Evolutionary conservation across 2,329 filamentous ascomycete species (phyloP).

Genomic region (Cyclaneusma minus): DNA sequence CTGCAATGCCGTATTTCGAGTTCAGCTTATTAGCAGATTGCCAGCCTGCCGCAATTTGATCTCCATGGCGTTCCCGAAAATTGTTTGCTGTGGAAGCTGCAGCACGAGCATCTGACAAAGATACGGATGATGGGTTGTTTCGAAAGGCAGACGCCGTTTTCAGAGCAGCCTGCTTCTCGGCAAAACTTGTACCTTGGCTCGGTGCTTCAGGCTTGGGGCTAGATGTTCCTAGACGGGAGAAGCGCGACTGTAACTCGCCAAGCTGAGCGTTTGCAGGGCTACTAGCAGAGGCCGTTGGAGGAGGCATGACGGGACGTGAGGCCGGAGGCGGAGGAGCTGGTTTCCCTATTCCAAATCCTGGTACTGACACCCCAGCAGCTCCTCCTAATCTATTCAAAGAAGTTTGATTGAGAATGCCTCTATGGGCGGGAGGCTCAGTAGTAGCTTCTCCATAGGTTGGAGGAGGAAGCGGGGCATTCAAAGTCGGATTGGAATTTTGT

Average conservation of each 20-base stretch:
- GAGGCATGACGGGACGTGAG: slow-evolving; percentile 11
- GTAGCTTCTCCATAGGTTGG: slow-evolving; percentile 16
- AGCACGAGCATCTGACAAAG: slow-evolving; percentile 29
- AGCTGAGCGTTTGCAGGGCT: slow-evolving; percentile 10
- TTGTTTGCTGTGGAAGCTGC: slow-evolving; percentile 38
- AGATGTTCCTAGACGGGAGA: slow-evolving; percentile 16
- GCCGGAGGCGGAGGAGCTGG: slow-evolving; percentile 14
- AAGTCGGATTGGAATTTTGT: slow-evolving; percentile 20
- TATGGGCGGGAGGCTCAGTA: slow-evolving; percentile 15
- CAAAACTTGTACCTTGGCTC: slow-evolving; percentile 30
- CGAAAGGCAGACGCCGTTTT: slow-evolving; percentile 32
- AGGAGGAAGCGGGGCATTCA: slow-evolving; percentile 20
- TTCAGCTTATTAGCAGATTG: slow-evolving; percentile 21
- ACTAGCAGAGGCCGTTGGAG: slow-evolving; percentile 5
- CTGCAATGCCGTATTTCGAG: slow-evolving; percentile 17
- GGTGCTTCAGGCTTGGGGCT: slow-evolving; percentile 16
- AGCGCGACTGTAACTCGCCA: slow-evolving; percentile 21
- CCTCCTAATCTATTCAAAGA: slow-evolving; percentile 40
- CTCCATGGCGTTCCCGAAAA: slow-evolving; percentile 43
- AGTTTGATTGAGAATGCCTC: slow-evolving; percentile 21
- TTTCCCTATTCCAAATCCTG: slow-evolving; percentile 43
- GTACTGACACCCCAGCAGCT: slow-evolving; percentile 47
- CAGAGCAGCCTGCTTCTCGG: slow-evolving; percentile 37
- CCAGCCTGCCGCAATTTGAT: slow-evolving; percentile 38
- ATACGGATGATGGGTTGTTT: slow-evolving; percentile 34